Base-by-base conservation (phyloP, 495 filamentous ascomycete genomes). In the Mytilinidion resinicola region DNA sequence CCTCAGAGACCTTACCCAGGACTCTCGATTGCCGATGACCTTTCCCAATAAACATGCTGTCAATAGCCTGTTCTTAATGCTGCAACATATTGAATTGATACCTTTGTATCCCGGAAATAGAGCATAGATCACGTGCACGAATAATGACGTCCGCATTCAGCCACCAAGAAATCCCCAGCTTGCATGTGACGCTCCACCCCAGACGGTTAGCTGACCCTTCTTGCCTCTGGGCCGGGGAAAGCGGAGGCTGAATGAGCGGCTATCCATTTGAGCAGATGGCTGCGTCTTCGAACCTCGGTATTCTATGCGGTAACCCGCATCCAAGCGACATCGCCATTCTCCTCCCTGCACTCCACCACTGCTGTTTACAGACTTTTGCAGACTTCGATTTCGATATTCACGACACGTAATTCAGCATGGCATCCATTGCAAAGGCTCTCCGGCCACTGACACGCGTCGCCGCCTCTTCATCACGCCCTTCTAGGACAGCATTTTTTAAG, bases 341-440 rank as follows among this genome's bases (percentile, higher is more conserved):
- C 21, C 3, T 49, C 46, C 42, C 21, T 49, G 33, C 46, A 21
- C n/a, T 8, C 46, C 6, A 49, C 25, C 25, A 30, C 25, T 6
- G 25, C 46, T 49, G 46, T 49, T 49, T 49, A 49, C 46, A 49
- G 46, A 20, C 21, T 49, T 33, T 49, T 30, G 25, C 17, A 7
- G 33, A 1, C 21, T n/a, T 49, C 15, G 12, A 49, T 33, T 42
- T 17, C 17, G 12, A 25, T 4, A 19, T 25, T 49, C 21, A 4
- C 11, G 14, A 49, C 11, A 37, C 33, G 17, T 17, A 17, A 9
- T 19, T 20, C 62, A 71, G 61, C 30, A 91, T 91, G 88, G 82
- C 86, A 55, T 85, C 87, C 39, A 77, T 92, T 62, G 73, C 79
- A 42, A 83, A 83, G 67, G 78, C 80, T 12, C 71, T 91, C 67